These are phyloP conservation scores for Ajuga chamaepitys DNA, from an alignment of 257 asterid genomes.

Conservation along the genomic window DNA sequence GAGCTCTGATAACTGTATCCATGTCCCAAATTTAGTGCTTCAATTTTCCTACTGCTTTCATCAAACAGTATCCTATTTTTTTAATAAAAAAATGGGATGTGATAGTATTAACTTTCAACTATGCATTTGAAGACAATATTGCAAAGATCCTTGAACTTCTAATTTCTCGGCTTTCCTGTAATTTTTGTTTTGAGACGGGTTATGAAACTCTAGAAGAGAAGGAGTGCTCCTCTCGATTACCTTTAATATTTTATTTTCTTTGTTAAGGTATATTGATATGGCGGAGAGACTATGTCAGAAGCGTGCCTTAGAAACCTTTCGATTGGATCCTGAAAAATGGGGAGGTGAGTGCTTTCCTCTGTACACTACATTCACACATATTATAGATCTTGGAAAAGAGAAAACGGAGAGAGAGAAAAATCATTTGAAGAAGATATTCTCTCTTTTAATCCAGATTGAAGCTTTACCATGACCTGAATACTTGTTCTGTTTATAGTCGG, in stretches of 20 bases:
- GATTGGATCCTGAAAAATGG: slow-evolving; percentile 86
- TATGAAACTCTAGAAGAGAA: not conserved
- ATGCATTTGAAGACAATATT: not conserved
- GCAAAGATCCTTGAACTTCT: not conserved
- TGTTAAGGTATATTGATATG: slow-evolving; percentile 89
- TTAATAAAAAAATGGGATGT: not conserved
- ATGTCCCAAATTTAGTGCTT: not conserved
- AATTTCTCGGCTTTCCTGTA: not conserved
- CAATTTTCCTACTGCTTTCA: not conserved
- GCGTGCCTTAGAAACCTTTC: slow-evolving; percentile 84
- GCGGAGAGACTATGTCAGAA: slow-evolving; percentile 93
- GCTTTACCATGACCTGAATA: not conserved
- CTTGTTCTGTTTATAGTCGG: not conserved
- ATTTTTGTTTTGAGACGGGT: not conserved
- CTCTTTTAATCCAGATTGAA: too few relatives aligned
- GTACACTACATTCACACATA: not conserved
- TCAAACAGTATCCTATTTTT: not conserved
- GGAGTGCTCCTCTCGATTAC: not conserved
- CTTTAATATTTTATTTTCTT: not conserved
- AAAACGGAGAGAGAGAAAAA: too few relatives aligned
- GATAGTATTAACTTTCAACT: not conserved
- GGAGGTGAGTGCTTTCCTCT: slow-evolving; percentile 55
- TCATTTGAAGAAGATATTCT: too few relatives aligned
- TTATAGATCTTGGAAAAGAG: too few relatives aligned
- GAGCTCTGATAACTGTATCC: not conserved